Evolutionary conservation across 164 flowering plant species (phyloP).

Genomic region (Saururus chinensis): DNA sequence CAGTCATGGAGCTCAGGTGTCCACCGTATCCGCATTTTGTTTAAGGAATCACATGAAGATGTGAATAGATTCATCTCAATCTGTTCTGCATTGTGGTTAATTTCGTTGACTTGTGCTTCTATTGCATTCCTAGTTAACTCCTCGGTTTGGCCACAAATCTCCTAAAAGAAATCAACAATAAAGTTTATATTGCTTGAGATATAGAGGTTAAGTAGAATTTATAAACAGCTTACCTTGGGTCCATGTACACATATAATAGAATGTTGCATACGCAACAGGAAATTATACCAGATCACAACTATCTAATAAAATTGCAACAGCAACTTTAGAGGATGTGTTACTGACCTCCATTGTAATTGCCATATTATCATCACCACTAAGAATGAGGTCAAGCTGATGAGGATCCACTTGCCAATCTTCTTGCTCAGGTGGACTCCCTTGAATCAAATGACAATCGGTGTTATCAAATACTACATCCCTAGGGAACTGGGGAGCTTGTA

Average conservation of each 20-base stretch:
- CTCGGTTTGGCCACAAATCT: conserved; percentile 1
- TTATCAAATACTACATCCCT: no score
- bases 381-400: neutral
- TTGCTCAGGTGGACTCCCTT: conserved; percentile 3
- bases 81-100: neutral
- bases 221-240: no score
- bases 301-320: no score
- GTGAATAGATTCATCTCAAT: conserved; percentile 11
- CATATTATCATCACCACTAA: conserved; percentile 8
- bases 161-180: conserved; percentile 4
- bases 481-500: neutral
- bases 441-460: no score
- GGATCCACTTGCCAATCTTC: conserved; percentile 8
- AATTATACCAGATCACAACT: neutral
- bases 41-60: conserved; percentile 7
- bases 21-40: conserved; percentile 62
- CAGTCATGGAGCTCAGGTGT: conserved; percentile 69
- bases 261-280: neutral
- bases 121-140: neutral
- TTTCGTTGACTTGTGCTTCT: neutral
- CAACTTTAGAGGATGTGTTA: neutral
- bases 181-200: neutral
- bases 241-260: neutral
- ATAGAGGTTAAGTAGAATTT: neutral
- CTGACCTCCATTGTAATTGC: conserved; percentile 5